These are phyloP conservation scores for Hypholoma sublateritium DNA, from an alignment of 768 basidiomycete species.

Conservation along the genomic window DNA sequence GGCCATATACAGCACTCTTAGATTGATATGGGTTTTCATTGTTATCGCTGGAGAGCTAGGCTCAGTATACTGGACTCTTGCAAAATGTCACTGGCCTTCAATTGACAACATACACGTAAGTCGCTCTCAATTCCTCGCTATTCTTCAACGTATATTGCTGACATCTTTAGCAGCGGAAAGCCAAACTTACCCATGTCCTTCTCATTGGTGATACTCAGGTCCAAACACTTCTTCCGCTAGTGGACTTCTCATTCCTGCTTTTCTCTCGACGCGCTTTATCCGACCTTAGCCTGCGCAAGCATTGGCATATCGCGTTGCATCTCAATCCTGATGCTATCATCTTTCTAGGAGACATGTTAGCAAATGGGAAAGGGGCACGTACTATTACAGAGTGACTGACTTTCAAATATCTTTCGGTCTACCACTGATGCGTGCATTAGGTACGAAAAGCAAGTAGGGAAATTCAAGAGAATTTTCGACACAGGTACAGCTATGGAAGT, in stretches of 20 bases:
- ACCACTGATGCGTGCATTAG: constrained; percentile 34
- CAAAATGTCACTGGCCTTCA: constrained; percentile 61
- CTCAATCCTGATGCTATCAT: constrained; percentile 66
- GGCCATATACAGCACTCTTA: constrained; percentile 36
- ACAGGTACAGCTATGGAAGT: constrained; percentile 36
- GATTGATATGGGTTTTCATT: constrained; percentile 51
- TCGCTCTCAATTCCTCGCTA: constrained; percentile 2
- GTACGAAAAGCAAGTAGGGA: constrained; percentile 55
- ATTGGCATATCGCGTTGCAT: constrained; percentile 63
- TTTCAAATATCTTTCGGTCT: neutral
- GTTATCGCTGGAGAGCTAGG: constrained; percentile 70
- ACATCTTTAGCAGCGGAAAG: constrained; percentile 4
- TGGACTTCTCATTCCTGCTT: constrained; percentile 32
- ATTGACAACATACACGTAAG: constrained; percentile 25
- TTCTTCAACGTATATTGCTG: neutral
- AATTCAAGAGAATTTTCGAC: constrained; percentile 65
- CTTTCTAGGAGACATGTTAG: constrained; percentile 77
- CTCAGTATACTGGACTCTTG: constrained; percentile 56
- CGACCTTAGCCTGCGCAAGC: constrained; percentile 63
- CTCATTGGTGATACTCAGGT: constrained; percentile 73
- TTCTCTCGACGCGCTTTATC: constrained; percentile 43
- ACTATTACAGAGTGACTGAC: constrained; percentile 40
- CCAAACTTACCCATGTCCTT: constrained; percentile 53
- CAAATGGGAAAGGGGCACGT: constrained; percentile 55
- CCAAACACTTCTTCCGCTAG: constrained; percentile 35